phyloP scores from a whole-genome alignment of 2,329 filamentous ascomycete genomes.

The Exophiala lecanii-corni region DNA sequence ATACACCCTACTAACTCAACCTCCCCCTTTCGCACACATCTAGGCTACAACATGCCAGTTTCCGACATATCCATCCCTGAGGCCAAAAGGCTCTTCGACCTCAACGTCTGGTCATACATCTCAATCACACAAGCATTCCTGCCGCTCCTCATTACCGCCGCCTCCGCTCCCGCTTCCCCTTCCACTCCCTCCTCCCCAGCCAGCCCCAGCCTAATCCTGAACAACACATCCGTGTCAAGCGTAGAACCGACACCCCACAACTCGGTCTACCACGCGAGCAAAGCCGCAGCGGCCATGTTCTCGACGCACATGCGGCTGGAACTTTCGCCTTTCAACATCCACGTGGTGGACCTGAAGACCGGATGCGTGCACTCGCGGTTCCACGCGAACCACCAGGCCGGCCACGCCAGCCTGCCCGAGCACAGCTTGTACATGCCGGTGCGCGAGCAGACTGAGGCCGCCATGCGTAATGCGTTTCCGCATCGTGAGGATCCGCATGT shows the following conservation, averaged over 20 bases:
- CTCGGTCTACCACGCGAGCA: slow-evolving; percentile 32
- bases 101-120: slow-evolving; percentile 34
- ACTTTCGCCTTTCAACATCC: slow-evolving; percentile 30
- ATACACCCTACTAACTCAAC: slow-evolving; percentile 3
- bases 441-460: slow-evolving; percentile 14
- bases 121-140: slow-evolving; percentile 35
- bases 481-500: slow-evolving; percentile 15
- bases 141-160: slow-evolving; percentile 23
- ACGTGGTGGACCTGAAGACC: slow-evolving; percentile 30
- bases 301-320: slow-evolving; percentile 33
- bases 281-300: slow-evolving; percentile 30
- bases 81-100: slow-evolving; percentile 32
- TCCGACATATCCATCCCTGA: slow-evolving; percentile 30
- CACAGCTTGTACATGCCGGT: slow-evolving; percentile 14
- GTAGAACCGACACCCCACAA: slow-evolving; percentile 32
- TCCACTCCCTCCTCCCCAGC: background rate
- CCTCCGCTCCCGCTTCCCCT: slow-evolving; percentile 20
- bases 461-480: slow-evolving; percentile 19
- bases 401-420: slow-evolving; percentile 10
- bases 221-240: slow-evolving; percentile 35
- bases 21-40: background rate
- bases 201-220: slow-evolving; percentile 31
- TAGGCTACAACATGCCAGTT: slow-evolving; percentile 28
- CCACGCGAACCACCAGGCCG: slow-evolving; percentile 20
- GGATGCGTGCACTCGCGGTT: slow-evolving; percentile 18